Evolutionary conservation across 495 filamentous ascomycete genomes (phyloP).

Genomic region (Penicillium canescens): DNA sequence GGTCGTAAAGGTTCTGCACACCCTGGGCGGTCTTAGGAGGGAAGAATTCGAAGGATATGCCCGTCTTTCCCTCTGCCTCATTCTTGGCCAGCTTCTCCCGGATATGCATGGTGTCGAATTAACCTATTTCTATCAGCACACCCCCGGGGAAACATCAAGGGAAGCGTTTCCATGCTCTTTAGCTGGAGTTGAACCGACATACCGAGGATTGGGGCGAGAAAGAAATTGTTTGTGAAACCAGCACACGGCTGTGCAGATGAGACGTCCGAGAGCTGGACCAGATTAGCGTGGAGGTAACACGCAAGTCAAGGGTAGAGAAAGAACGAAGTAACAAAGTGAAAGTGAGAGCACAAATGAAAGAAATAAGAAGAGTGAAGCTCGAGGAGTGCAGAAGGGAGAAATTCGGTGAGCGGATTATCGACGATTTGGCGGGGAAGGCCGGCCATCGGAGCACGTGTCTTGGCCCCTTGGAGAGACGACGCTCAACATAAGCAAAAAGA

Average conservation of each 20-base stretch:
- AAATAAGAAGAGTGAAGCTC: constrained; percentile 11
- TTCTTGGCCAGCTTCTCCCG: constrained; percentile 87
- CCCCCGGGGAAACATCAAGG: not conserved
- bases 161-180: not conserved
- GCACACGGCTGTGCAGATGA: constrained; percentile 7
- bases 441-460: constrained; percentile 34
- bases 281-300: too few species aligned
- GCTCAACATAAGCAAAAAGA: not conserved
- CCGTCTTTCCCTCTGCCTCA: constrained; percentile 69
- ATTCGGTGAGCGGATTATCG: constrained; percentile 11
- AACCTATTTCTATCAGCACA: constrained; percentile 19
- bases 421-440: constrained; percentile 26
- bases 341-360: constrained; percentile 7
- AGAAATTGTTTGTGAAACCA: constrained; percentile 8
- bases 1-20: constrained; percentile 98
- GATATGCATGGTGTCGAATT: constrained; percentile 70
- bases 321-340: constrained; percentile 1
- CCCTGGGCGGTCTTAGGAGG: constrained; percentile 97
- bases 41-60: constrained; percentile 99
- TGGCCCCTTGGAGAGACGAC: not conserved
- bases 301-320: not conserved
- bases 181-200: not conserved
- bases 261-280: not conserved
- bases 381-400: constrained; percentile 12
- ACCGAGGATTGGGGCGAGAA: not conserved